These are phyloP conservation scores for Jaltomata sinuosa DNA, from an alignment of 257 asterid genomes.

Conservation along the genomic window DNA sequence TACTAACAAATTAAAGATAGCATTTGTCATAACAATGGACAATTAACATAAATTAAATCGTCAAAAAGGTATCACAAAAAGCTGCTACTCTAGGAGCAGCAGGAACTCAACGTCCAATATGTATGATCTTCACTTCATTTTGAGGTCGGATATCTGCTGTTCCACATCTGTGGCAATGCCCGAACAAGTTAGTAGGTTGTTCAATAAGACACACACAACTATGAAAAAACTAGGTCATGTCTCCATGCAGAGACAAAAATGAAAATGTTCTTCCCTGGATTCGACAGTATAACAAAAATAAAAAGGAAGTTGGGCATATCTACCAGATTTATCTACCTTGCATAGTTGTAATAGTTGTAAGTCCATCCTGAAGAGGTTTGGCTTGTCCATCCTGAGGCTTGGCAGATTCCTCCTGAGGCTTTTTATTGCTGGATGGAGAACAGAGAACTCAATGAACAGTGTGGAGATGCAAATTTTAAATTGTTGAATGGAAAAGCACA, in stretches of 20 bases:
- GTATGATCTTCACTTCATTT: background rate
- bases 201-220: background rate
- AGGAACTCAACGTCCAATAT: background rate
- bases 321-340: slow-evolving; percentile 15
- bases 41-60: background rate
- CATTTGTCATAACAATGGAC: background rate
- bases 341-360: background rate
- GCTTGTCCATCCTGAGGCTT: slow-evolving; percentile 4
- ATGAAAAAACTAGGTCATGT: background rate
- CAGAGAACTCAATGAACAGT: background rate
- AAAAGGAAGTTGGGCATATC: background rate
- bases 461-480: background rate
- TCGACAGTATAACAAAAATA: background rate
- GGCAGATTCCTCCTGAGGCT: slow-evolving; percentile 7
- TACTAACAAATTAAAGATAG: background rate
- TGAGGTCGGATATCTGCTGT: background rate
- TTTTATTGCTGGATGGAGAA: slow-evolving; percentile 23
- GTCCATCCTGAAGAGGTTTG: slow-evolving; percentile 21
- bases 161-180: background rate
- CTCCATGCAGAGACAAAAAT: background rate
- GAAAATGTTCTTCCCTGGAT: background rate
- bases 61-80: background rate
- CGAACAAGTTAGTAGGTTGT: background rate
- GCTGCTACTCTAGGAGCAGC: background rate
- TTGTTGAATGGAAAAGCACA: background rate